A percentile compares a stretch with the other conserved stretches of the same genome.
Conservation (phyloP, 108 stramenopile species). For the Skeletonema costatum region DNA sequence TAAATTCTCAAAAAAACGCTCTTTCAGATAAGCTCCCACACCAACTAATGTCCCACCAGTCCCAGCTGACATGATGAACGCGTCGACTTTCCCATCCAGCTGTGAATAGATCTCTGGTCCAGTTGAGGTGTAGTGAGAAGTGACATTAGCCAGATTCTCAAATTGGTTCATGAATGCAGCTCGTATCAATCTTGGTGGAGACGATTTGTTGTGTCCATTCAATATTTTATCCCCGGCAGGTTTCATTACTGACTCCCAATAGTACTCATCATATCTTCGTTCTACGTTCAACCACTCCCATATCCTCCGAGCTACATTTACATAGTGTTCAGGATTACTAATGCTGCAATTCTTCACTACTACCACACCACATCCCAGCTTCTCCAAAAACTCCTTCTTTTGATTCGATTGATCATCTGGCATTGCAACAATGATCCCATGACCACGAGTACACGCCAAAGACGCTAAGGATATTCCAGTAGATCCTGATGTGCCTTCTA, state of each 20-base stretch:
- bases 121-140: slow-evolving; percentile 82
- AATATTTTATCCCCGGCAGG: background rate
- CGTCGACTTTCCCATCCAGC: slow-evolving; percentile 64
- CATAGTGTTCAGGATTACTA: slow-evolving; percentile 95
- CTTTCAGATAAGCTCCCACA: slow-evolving; percentile 79
- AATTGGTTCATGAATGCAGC: slow-evolving; percentile 97
- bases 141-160: slow-evolving; percentile 88
- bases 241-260: slow-evolving; percentile 20
- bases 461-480: slow-evolving; percentile 95
- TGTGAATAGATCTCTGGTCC: slow-evolving; percentile 91
- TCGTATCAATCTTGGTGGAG: slow-evolving; percentile 35
- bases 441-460: slow-evolving; percentile 81
- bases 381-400: slow-evolving; percentile 72
- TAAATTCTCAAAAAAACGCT: slow-evolving; percentile 39
- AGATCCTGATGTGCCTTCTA: slow-evolving; percentile 97
- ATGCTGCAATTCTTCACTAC: slow-evolving; percentile 89
- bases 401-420: slow-evolving; percentile 95
- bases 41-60: slow-evolving; percentile 97
- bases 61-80: slow-evolving; percentile 96
- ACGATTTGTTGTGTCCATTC: background rate
- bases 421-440: slow-evolving; percentile 88
- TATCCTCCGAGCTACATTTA: slow-evolving; percentile 80
- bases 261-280: slow-evolving; percentile 45
- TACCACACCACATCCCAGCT: slow-evolving; percentile 82
- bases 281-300: slow-evolving; percentile 52